These are phyloP conservation scores for Fusarium papillatum DNA, from an alignment of 2,329 filamentous ascomycete genomes.

Conservation along the genomic window DNA sequence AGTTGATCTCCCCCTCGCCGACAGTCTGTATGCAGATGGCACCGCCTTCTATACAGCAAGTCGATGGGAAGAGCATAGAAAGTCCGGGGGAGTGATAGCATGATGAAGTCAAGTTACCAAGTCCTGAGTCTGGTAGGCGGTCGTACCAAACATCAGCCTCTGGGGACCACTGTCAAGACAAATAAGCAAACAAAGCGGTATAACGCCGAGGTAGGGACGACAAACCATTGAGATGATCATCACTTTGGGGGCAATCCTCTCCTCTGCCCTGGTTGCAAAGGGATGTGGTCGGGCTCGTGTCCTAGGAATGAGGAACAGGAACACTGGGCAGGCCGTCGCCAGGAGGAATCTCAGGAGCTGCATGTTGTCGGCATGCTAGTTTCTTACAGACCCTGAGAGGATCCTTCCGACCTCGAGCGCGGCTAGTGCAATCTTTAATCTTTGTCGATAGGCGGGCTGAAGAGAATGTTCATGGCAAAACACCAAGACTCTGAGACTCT, in stretches of 20 bases:
- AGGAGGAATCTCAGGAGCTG: conserved; percentile 13
- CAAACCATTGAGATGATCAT: conserved; percentile 74
- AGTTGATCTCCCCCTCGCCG: conserved; percentile 82
- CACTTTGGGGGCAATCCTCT: conserved; percentile 66
- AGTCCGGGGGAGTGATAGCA: conserved; percentile 73
- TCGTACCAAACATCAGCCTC: conserved; percentile 74
- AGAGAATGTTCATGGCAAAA: not conserved
- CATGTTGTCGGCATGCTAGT: conserved; percentile 21
- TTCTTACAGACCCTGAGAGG: not conserved
- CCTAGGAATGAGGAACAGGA: not conserved
- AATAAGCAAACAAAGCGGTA: conserved; percentile 8
- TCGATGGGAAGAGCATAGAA: conserved; percentile 74
- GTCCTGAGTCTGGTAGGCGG: conserved; percentile 58
- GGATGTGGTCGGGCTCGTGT: conserved; percentile 8
- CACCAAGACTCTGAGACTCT: conserved; percentile 15
- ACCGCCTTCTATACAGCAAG: conserved; percentile 73
- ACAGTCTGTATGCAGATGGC: conserved; percentile 78
- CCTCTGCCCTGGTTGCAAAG: not conserved
- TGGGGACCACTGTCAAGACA: conserved; percentile 65
- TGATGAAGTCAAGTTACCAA: conserved; percentile 68
- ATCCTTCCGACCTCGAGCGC: not conserved
- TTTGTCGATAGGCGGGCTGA: not conserved
- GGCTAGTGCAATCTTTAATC: conserved; percentile 17
- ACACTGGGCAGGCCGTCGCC: not conserved
- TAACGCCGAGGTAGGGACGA: conserved; percentile 7